Conservation (phyloP, 495 filamentous ascomycete genomes). For the Penicillium simplicissimum region DNA sequence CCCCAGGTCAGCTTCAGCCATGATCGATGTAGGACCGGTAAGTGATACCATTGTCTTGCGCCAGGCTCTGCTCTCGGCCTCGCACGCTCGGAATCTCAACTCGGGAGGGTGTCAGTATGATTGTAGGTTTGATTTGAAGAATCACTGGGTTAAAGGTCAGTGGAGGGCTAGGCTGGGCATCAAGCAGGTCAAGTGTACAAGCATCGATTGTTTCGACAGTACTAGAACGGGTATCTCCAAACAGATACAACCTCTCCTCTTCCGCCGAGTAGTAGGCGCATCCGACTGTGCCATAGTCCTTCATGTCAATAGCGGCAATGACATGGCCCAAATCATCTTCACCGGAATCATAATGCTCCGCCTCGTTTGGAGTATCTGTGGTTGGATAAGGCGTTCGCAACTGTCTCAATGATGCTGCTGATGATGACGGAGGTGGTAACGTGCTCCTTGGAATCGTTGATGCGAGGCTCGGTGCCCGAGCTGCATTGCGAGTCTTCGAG, state of each 20-base stretch:
- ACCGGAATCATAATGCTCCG: slow-evolving; percentile 7
- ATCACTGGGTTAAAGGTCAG: slow-evolving; percentile 50
- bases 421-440: slow-evolving; percentile 5
- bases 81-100: slow-evolving; percentile 56
- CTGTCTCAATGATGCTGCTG: slow-evolving; percentile 6
- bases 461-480: slow-evolving; percentile 10
- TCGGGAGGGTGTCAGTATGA: slow-evolving; percentile 71
- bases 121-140: slow-evolving; percentile 75
- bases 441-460: slow-evolving; percentile 1
- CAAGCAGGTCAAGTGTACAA: slow-evolving; percentile 37
- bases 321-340: slow-evolving; percentile 70
- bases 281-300: slow-evolving; percentile 70
- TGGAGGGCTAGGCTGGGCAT: no score
- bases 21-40: not conserved
- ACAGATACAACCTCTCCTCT: slow-evolving; percentile 73
- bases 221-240: slow-evolving; percentile 77
- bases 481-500: slow-evolving; percentile 7
- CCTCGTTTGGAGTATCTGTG: slow-evolving; percentile 11
- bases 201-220: slow-evolving; percentile 70
- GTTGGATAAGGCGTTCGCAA: slow-evolving; percentile 14
- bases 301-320: slow-evolving; percentile 82
- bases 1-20: not conserved
- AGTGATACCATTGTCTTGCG: slow-evolving; percentile 31
- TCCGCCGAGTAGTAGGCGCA: slow-evolving; percentile 82
- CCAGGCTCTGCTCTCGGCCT: slow-evolving; percentile 21